Evolutionary conservation across 2,329 filamentous ascomycete genomes (phyloP).

Genomic region (Aspergillus sergii): DNA sequence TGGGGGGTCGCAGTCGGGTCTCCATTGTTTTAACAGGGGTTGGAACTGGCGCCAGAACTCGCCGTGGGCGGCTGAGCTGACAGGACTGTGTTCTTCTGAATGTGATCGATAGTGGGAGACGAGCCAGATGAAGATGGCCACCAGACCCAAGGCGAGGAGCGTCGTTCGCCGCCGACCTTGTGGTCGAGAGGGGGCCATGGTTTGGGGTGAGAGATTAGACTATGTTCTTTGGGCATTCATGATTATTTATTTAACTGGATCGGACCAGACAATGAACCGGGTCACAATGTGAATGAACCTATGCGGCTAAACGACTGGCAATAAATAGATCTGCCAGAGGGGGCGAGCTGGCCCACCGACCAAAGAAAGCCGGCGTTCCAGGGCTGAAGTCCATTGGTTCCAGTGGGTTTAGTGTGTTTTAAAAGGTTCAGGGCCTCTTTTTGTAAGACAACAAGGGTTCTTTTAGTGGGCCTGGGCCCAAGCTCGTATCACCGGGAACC

Average conservation of each 20-base stretch:
- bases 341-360: too few species aligned
- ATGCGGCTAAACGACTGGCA: neutral
- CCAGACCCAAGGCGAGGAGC: neutral
- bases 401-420: too few species aligned
- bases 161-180: neutral
- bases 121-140: neutral
- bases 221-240: neutral
- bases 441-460: too few species aligned
- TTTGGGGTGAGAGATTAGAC: too few species aligned
- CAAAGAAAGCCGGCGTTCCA: too few species aligned
- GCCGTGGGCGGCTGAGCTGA: neutral
- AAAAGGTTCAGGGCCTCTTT: too few species aligned
- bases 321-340: neutral
- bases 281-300: neutral
- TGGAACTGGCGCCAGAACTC: slow-evolving; percentile 34
- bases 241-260: neutral
- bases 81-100: neutral
- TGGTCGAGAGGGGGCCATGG: neutral
- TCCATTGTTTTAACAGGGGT: slow-evolving; percentile 26
- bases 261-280: too few species aligned
- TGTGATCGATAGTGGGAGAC: neutral
- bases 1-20: slow-evolving; percentile 27
- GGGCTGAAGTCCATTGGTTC: too few species aligned
- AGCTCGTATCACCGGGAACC: too few species aligned
- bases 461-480: too few species aligned